Evolutionary conservation across 2,329 filamentous ascomycete species (phyloP), one percentile per base, ranked within the genome.

Genomic region (Fusarium camptoceras): DNA sequence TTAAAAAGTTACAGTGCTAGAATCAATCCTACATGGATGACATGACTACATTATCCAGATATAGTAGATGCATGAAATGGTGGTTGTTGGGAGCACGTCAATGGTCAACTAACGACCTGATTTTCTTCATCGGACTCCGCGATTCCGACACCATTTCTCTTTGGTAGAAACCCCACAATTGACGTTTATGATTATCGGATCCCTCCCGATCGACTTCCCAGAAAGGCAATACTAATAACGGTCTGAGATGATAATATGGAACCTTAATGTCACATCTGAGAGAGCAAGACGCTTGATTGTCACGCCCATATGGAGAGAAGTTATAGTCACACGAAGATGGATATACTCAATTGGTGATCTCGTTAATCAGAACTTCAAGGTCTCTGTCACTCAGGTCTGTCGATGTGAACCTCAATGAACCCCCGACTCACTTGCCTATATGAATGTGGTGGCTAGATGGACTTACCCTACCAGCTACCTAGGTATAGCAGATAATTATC

Each of bases 71-170:
- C 31, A 27, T 39, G 18, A 11, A 41, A 51, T 27, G 14, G 24
- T 18, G 8, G 14, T 41, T 39, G 47, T 55, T 55, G 37, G 18
- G 59, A 42, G 37, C 18, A 39, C 24, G n/a, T 39, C 34, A 53
- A 54, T 57, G 22, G 18, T 28, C 4, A 46, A 15, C 41, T 57
- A 41, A 55, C 37, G 31, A 42, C 37, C 48, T 68, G 55, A 49
- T 65, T 65, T 46, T 71, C 41, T 24, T 46, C n/a, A 22, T 53
- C 62, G 62, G 66, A 30, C 51, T 53, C 31, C 37, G 18, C 30
- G 14, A 39, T 51, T 37, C 67, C 58, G 50, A 37, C 58, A 22
- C 57, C 54, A 39, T 56, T 31, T 10, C 27, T 47, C 28, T 50
- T 39, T 51, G 57, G 31, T 20, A 6, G n/a, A 34, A 30, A 28